These are phyloP conservation scores for Aspergillus steynii DNA, from an alignment of 495 filamentous ascomycete species.

Conservation along the genomic window DNA sequence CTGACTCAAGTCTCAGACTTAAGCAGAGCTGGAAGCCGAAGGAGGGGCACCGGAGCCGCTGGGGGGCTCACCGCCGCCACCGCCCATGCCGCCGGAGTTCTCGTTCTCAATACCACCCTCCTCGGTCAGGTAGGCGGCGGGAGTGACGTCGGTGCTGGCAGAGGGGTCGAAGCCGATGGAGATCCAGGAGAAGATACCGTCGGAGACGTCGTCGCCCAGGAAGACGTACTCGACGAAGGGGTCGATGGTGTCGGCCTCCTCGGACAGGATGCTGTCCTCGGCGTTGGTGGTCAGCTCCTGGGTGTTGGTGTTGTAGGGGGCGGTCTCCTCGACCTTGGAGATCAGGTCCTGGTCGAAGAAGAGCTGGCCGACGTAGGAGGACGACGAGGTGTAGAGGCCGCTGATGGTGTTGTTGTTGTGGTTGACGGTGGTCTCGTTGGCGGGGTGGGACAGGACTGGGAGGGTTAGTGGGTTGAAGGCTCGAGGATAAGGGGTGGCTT, in stretches of 20 bases:
- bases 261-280: constrained; percentile 49
- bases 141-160: constrained; percentile 24
- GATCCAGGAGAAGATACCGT: constrained; percentile 42
- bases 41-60: constrained; percentile 1
- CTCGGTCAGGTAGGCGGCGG: constrained; percentile 37
- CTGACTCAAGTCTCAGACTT: too few relatives aligned
- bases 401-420: constrained; percentile 27
- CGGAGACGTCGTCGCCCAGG: constrained; percentile 42
- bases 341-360: constrained; percentile 63
- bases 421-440: constrained; percentile 27
- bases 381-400: constrained; percentile 32
- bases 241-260: constrained; percentile 55
- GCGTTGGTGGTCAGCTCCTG: constrained; percentile 51
- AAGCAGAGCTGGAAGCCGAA: too few relatives aligned
- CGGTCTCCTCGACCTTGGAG: constrained; percentile 42
- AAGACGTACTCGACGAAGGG: constrained; percentile 59
- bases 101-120: constrained; percentile 39
- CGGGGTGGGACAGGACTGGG: constrained; percentile 35
- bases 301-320: constrained; percentile 59
- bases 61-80: constrained; percentile 16
- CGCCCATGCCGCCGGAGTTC: constrained; percentile 25
- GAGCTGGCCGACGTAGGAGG: constrained; percentile 60
- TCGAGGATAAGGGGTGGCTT: not conserved
- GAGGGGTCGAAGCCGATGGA: constrained; percentile 34
- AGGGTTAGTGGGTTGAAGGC: not conserved